Base-by-base conservation (phyloP, 106 monocot genomes). In the Platanthera guangdongensis region DNA sequence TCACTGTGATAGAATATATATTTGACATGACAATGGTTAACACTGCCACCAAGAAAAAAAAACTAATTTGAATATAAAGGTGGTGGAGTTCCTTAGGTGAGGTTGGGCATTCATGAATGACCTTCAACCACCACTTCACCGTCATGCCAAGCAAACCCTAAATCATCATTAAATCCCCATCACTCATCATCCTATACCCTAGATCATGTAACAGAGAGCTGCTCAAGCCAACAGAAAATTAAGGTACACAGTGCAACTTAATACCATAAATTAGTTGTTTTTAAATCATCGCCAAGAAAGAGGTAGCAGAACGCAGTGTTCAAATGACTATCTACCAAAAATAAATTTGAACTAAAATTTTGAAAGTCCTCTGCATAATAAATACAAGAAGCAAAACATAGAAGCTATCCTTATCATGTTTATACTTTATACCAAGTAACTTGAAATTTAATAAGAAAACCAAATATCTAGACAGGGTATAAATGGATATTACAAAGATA, bases 141-240 rank as follows among this genome's bases (percentile, higher is more conserved):
- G 25, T 25, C 25, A 0, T 25, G 25, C 25, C 25, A 25, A 25
- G 25, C 25, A 25, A 25, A 25, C 25, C 25, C 25, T 25, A 25
- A 25, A 25, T 25, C 25, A 25, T 25, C 25, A 25, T 25, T 25
- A 25, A 25, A 25, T 25, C 25, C 25, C 25, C 25, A 25, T 25
- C 25, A 0, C 25, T 0, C 25, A 25, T 25, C 25, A 25, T 25
- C 25, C 25, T 25, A 25, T 25, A 25, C 25, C 25, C 25, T 25
- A 25, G 25, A 25, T 25, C 25, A 25, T 25, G 25, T 25, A 80
- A 94, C 88, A 80, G 94, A 99, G 46, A 94, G 94, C 94, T 99
- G 81, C 70, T 75, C 83, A 75, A 30, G 50, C 57, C 15, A 81
- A 78, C 45, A 76, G 25, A 52, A 16, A n/a, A 25, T 72, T 72